Evolutionary conservation across 1,139 yeast genomes (phyloP).

Genomic region (Sugiyamaella pinicola): DNA sequence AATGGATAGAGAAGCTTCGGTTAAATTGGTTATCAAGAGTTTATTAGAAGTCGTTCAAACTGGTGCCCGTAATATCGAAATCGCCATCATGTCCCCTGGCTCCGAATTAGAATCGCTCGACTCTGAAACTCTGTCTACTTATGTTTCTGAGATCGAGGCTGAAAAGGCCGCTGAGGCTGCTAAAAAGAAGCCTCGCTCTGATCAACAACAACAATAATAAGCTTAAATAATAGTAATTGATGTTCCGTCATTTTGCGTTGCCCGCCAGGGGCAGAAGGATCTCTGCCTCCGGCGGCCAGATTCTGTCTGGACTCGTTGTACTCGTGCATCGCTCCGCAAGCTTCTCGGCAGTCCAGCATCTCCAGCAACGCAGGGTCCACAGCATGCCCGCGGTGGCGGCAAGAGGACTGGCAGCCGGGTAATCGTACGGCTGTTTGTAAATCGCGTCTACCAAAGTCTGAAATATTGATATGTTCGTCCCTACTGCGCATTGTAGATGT

Average conservation of each 20-base stretch:
- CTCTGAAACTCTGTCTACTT: conserved; percentile 71
- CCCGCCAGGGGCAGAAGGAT: not conserved
- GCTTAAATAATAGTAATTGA: conserved; percentile 2
- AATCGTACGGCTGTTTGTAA: not conserved
- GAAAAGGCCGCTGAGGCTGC: conserved; percentile 92
- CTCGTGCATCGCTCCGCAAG: not conserved
- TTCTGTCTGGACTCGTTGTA: too few species aligned
- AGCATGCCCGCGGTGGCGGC: not conserved
- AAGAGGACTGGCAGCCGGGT: not conserved
- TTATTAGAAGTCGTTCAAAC: conserved; percentile 96
- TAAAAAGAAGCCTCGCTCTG: conserved; percentile 52
- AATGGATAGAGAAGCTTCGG: conserved; percentile 69
- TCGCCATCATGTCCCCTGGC: conserved; percentile 80
- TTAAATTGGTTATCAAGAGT: conserved; percentile 81
- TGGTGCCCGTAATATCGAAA: conserved; percentile 94
- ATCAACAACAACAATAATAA: conserved; percentile 15
- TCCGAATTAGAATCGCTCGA: conserved; percentile 47
- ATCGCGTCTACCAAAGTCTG: not conserved
- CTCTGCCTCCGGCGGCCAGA: too few species aligned
- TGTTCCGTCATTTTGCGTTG: not conserved
- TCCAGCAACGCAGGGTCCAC: not conserved
- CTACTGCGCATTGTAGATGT: too few species aligned
- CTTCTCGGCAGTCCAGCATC: not conserved
- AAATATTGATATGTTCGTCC: conserved; percentile 1
- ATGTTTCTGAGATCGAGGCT: conserved; percentile 82